A percentile compares a stretch with the other conserved stretches of the same genome.
These are phyloP conservation scores for Ganoderma meredithae DNA, from an alignment of 1,284 basidiomycete genomes.

Conservation along the genomic window DNA sequence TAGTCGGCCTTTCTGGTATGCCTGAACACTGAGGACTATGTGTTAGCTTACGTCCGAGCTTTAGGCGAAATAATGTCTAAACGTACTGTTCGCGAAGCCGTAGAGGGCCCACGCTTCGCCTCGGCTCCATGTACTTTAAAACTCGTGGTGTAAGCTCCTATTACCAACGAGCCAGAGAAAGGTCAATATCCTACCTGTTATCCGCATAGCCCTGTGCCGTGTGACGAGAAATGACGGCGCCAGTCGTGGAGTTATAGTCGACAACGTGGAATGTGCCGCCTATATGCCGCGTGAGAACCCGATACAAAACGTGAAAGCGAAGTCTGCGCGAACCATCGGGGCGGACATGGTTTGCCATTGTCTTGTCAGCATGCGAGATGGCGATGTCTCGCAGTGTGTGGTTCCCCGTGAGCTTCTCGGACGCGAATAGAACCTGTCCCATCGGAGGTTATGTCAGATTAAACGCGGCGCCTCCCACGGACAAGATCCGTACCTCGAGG, in stretches of 20 bases:
- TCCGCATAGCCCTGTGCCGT: conserved; percentile 72
- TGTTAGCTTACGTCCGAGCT: conserved; percentile 21
- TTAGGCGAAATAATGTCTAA: background rate
- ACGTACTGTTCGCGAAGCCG: conserved; percentile 72
- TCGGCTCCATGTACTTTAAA: conserved; percentile 71
- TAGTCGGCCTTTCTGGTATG: conserved; percentile 58
- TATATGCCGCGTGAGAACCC: conserved; percentile 32
- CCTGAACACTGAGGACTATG: conserved; percentile 57
- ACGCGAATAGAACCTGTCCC: conserved; percentile 57
- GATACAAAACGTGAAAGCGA: background rate
- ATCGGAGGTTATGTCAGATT: background rate
- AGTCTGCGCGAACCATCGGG: conserved; percentile 55
- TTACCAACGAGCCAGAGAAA: background rate
- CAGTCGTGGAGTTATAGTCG: conserved; percentile 70
- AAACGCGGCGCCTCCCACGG: background rate
- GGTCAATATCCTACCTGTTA: conserved; percentile 46
- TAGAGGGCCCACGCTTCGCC: conserved; percentile 78
- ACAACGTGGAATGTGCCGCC: conserved; percentile 74
- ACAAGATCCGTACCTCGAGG: conserved; percentile 52
- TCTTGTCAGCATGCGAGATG: conserved; percentile 68
- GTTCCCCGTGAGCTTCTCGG: conserved; percentile 64
- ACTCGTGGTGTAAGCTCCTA: conserved; percentile 1
- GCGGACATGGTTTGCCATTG: conserved; percentile 70
- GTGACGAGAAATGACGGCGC: conserved; percentile 58
- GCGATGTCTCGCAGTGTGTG: conserved; percentile 65